These are phyloP conservation scores for Verticillium isaacii DNA, from an alignment of 2,329 filamentous ascomycete species.

Conservation along the genomic window DNA sequence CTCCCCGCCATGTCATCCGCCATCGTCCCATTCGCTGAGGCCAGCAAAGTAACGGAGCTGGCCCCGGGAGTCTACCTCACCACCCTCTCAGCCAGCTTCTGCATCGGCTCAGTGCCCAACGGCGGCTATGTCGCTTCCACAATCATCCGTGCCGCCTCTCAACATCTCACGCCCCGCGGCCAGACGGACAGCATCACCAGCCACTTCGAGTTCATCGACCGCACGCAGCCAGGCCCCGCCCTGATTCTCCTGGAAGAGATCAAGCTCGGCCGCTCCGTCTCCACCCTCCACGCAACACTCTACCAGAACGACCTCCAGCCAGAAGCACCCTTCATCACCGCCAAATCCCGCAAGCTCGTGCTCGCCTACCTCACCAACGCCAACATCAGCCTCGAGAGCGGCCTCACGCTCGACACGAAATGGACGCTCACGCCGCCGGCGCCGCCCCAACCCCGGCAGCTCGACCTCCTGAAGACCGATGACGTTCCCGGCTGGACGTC, in stretches of 20 bases:
- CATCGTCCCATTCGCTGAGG: conserved; percentile 14
- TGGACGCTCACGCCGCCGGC: conserved; percentile 11
- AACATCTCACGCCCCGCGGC: conserved; percentile 24
- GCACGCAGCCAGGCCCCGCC: conserved; percentile 30
- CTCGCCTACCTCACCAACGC: conserved; percentile 35
- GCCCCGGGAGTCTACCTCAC: conserved; percentile 17
- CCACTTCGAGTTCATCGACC: conserved; percentile 35
- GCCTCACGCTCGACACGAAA: conserved; percentile 14
- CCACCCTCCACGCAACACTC: conserved; percentile 35
- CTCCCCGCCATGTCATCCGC: not conserved
- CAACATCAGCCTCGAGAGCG: conserved; percentile 23
- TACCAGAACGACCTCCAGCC: conserved; percentile 31
- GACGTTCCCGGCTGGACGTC: conserved; percentile 24
- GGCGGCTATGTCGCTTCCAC: conserved; percentile 40
- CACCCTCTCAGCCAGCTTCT: conserved; percentile 16
- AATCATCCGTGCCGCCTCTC: conserved; percentile 28
- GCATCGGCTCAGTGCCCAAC: conserved; percentile 34
- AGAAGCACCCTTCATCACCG: conserved; percentile 28
- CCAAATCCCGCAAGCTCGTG: conserved; percentile 23
- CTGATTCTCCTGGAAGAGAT: conserved; percentile 33
- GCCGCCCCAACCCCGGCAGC: conserved; percentile 16
- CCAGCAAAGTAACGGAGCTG: conserved; percentile 15
- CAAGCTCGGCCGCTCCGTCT: conserved; percentile 35
- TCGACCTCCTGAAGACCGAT: conserved; percentile 16
- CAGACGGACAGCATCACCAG: conserved; percentile 33